Percentiles rank a stretch among this genome's conserved stretches.
phyloP scores from a whole-genome alignment of 441 rosid genomes.

The Macaranga tanarius region DNA sequence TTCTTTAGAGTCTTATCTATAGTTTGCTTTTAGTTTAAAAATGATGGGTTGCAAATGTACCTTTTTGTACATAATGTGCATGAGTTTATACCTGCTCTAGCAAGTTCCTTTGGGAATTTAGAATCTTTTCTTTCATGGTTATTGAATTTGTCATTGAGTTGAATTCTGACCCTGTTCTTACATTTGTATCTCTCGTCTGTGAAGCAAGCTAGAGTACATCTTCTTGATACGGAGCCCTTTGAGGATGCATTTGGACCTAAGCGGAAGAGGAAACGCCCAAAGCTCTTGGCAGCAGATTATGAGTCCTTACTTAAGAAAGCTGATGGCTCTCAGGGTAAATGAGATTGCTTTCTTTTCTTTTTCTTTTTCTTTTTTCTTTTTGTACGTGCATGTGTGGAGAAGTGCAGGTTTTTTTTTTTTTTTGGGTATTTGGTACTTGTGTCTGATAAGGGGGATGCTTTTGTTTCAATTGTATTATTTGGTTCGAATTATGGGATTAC shows the following conservation, averaged over 20 bases:
- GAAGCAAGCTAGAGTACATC: constrained; percentile 90
- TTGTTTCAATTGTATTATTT: neutral
- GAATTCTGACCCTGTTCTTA: constrained; percentile 8
- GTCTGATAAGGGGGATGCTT: too few species aligned
- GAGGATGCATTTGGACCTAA: constrained; percentile 84
- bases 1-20: neutral
- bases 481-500: neutral
- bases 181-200: constrained; percentile 12
- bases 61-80: neutral
- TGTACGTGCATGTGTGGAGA: too few species aligned
- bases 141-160: neutral
- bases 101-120: neutral
- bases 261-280: constrained; percentile 79
- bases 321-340: constrained; percentile 75
- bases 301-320: constrained; percentile 76
- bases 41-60: too few species aligned
- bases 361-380: neutral
- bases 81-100: neutral
- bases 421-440: too few species aligned
- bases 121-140: neutral
- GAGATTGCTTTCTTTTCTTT: neutral
- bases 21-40: too few species aligned
- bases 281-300: constrained; percentile 77
- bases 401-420: neutral
- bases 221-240: constrained; percentile 81